These are phyloP conservation scores for Stemphylium vesicarium DNA, from an alignment of 2,329 filamentous ascomycete genomes.

Conservation along the genomic window DNA sequence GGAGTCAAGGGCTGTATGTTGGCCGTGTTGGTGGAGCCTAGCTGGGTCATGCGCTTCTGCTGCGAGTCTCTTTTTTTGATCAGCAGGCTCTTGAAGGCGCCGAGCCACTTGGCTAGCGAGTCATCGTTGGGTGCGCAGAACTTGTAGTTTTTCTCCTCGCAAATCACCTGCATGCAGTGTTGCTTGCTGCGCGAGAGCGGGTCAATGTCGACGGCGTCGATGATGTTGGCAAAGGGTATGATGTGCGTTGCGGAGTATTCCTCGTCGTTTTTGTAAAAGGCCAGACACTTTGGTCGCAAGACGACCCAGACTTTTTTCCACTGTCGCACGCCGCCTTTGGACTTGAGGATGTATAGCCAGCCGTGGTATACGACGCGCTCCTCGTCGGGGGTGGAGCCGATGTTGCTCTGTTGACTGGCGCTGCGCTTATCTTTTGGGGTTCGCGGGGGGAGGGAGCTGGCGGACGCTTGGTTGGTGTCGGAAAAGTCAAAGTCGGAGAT, in stretches of 20 bases:
- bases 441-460: constrained; percentile 49
- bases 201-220: constrained; percentile 92
- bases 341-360: constrained; percentile 83
- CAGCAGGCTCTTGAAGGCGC: constrained; percentile 86
- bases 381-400: constrained; percentile 61
- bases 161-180: constrained; percentile 90
- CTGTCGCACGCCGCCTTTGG: constrained; percentile 81
- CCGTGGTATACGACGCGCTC: constrained; percentile 95
- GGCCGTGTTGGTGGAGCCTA: constrained; percentile 16
- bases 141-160: constrained; percentile 74
- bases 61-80: constrained; percentile 68
- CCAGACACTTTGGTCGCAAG: constrained; percentile 80
- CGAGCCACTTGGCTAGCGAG: constrained; percentile 79
- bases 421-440: constrained; percentile 54
- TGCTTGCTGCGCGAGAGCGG: constrained; percentile 82
- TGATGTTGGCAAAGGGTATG: constrained; percentile 76
- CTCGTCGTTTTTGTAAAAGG: constrained; percentile 88
- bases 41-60: constrained; percentile 28
- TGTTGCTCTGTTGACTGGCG: constrained; percentile 66
- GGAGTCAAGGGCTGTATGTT: constrained; percentile 16
- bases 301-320: constrained; percentile 98
- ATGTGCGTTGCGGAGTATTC: constrained; percentile 90
- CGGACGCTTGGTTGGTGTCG: constrained; percentile 67
- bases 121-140: constrained; percentile 76
- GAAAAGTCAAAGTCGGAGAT: constrained; percentile 92